Conservation (phyloP, 2,329 filamentous ascomycete genomes). For the Emericellopsis atlantica region DNA sequence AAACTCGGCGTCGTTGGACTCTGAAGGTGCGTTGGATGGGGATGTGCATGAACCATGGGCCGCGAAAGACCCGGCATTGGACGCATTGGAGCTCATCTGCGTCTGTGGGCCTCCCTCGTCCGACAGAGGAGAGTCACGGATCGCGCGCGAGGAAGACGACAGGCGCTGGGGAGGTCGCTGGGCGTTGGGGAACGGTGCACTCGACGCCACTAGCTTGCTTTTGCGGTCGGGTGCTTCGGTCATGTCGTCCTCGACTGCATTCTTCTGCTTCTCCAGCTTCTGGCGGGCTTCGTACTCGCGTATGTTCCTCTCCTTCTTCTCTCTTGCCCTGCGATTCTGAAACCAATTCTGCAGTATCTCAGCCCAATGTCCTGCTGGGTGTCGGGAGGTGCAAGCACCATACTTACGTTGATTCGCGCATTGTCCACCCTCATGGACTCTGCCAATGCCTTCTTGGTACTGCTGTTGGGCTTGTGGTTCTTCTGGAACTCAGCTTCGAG, state of each 20-base stretch:
- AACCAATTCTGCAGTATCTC: conserved; percentile 49
- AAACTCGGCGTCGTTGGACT: conserved; percentile 1
- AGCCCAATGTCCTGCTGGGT: conserved; percentile 7
- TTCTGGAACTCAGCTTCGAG: conserved; percentile 50
- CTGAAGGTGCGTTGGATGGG: conserved; percentile 1
- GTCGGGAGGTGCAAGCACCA: not conserved
- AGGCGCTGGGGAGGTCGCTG: not conserved
- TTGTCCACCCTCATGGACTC: conserved; percentile 51
- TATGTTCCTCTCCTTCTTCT: conserved; percentile 49
- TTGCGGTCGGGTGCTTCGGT: conserved; percentile 17
- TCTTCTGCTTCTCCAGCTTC: conserved; percentile 19
- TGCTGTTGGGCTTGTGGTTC: conserved; percentile 53
- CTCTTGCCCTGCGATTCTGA: conserved; percentile 52
- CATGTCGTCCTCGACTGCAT: conserved; percentile 8
- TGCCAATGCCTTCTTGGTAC: conserved; percentile 46
- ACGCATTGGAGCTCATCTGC: not conserved
- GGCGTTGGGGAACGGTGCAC: conserved; percentile 20
- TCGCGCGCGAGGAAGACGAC: not conserved
- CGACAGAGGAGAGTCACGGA: not conserved
- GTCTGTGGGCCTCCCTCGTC: not conserved
- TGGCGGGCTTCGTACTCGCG: conserved; percentile 25
- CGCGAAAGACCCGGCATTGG: not conserved
- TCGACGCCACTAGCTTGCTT: conserved; percentile 24
- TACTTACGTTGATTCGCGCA: conserved; percentile 48
- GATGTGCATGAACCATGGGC: not conserved